Evolutionary conservation across 495 filamentous ascomycete species (phyloP).

Genomic region (Thozetella sp.): DNA sequence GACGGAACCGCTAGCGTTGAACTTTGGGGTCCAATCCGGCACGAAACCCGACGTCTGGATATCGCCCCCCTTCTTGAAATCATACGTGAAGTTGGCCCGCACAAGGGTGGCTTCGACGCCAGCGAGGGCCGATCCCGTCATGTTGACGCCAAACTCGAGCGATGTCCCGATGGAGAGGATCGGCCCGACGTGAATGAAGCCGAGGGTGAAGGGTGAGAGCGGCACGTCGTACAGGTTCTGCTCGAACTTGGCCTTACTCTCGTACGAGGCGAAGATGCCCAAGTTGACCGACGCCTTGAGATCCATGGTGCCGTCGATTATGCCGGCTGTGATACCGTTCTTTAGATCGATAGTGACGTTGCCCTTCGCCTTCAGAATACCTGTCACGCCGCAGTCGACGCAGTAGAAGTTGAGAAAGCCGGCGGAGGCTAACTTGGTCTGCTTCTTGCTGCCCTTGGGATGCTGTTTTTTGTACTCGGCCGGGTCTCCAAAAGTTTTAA

Average conservation of each 20-base stretch:
- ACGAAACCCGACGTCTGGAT: conserved; percentile 1
- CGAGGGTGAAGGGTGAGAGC: conserved; percentile 10
- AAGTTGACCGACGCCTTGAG: conserved; percentile 6
- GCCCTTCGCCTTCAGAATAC: conserved; percentile 7
- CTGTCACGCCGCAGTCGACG: conserved; percentile 13
- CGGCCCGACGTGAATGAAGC: conserved; percentile 7
- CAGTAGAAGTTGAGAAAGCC: conserved; percentile 15
- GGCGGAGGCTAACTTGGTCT: conserved; percentile 5
- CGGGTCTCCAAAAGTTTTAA: conserved; percentile 5
- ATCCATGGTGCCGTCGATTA: conserved; percentile 6
- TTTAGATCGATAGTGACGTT: conserved; percentile 8
- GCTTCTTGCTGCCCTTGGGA: conserved; percentile 9
- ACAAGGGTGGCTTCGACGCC: conserved; percentile 8
- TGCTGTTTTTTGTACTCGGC: background rate
- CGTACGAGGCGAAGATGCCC: conserved; percentile 9
- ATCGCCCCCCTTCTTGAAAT: conserved; percentile 9
- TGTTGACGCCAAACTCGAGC: conserved; percentile 13
- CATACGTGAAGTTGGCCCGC: conserved; percentile 9
- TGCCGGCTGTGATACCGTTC: conserved; percentile 10
- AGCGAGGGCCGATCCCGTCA: conserved; percentile 10
- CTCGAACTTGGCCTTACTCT: conserved; percentile 3
- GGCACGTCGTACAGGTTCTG: conserved; percentile 13
- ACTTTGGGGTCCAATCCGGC: conserved; percentile 9
- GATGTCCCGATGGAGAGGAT: conserved; percentile 10
- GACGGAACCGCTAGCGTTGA: conserved; percentile 8